Base-by-base conservation (phyloP, 768 basidiomycete species). In the Podaxis rugospora region DNA sequence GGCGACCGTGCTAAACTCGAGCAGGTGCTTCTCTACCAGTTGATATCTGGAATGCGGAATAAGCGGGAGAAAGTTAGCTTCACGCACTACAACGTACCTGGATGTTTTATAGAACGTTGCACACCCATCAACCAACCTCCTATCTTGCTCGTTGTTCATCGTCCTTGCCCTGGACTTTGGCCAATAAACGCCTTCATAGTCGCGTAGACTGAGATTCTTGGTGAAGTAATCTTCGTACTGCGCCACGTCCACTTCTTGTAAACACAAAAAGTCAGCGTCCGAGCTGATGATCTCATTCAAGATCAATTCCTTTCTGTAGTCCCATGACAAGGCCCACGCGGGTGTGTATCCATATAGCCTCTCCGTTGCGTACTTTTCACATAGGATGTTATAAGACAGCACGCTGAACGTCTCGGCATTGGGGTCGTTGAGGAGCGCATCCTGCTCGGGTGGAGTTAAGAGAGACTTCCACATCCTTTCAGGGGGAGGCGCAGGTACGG, bases 341-440 rank as follows among this genome's bases (percentile, higher is more conserved):
- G 97, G 97, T 0, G 97, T 98, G 74, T 99, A 99, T 1, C 93
- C 94, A 71, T 98, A 99, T 71, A 95, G 74, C 65, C 85, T 80
- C 66, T 89, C 85, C 32, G 95, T 95, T 13, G 97, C 97, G 67
- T 84, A 90, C 70, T 86, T 84, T 70, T 96, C 92, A 73, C 92
- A 95, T 10, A 99, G 85, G 63, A 98, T 95, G 74, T 99, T 99
- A 81, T 93, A 98, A 71, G 84, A 90, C 16, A 98, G 76, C 32
- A 92, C 82, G 52, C 83, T 89, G 75, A 96, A 87, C 1, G 83
- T 84, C 73, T 98, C 95, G 16, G 83, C 73, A 27, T 79, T 78
- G 16, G 88, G 81, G 68, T 93, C 91, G n/a, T 77, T 72, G 63
- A 78, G 72, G 56, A 85, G 72, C 56, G 78, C 73, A 54, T 90